Conservation (phyloP, 129 eudicot species). For the Pulicaria dysenterica region DNA sequence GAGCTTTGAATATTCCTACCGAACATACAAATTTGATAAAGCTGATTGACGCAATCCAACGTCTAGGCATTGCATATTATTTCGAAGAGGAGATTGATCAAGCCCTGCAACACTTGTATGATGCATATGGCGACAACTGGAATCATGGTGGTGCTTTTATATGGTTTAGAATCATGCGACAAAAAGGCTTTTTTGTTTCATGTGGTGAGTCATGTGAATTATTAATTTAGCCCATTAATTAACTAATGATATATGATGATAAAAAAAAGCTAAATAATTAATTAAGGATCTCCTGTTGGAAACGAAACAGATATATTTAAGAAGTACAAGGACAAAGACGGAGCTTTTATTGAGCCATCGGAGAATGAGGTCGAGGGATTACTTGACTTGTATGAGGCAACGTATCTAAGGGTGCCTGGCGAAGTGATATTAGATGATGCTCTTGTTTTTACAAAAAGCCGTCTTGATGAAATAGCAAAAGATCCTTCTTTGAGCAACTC, state of each 20-base stretch:
- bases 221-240: background rate
- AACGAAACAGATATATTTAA: slow-evolving; percentile 23
- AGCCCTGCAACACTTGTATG: slow-evolving; percentile 2
- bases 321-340: slow-evolving; percentile 26
- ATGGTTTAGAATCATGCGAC: slow-evolving; percentile 20
- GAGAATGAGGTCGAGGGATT: slow-evolving; percentile 33
- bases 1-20: background rate
- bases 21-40: slow-evolving; percentile 13
- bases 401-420: slow-evolving; percentile 34
- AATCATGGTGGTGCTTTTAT: slow-evolving; percentile 1
- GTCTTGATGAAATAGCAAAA: background rate
- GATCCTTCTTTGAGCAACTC: background rate
- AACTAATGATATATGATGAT: too few relatives aligned
- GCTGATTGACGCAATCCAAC: slow-evolving; percentile 15
- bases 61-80: slow-evolving; percentile 22
- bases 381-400: slow-evolving; percentile 49
- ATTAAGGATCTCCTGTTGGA: background rate
- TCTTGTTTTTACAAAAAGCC: slow-evolving; percentile 19
- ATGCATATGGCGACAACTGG: slow-evolving; percentile 8
- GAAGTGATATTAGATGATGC: slow-evolving; percentile 45
- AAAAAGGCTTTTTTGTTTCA: slow-evolving; percentile 16
- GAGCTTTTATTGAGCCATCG: slow-evolving; percentile 18
- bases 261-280: too few relatives aligned
- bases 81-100: slow-evolving; percentile 17
- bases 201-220: background rate